These are phyloP conservation scores for Monarda citriodora DNA, from an alignment of 305 asterid genomes.

Conservation along the genomic window DNA sequence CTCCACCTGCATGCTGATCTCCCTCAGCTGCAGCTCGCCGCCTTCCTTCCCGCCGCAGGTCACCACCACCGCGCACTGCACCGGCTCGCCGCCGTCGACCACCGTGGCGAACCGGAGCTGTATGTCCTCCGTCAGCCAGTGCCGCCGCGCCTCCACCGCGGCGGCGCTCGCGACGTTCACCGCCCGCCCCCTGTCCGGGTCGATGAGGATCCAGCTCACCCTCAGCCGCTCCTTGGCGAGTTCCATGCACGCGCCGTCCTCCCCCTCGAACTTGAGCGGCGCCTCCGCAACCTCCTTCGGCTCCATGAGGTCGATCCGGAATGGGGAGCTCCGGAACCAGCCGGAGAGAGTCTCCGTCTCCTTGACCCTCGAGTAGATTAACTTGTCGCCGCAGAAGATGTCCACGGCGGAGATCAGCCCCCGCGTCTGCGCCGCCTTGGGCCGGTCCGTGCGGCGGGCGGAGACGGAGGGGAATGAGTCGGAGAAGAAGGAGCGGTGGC, in stretches of 20 bases:
- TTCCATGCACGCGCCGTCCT: slow-evolving; percentile 30
- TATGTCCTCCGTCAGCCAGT: slow-evolving; percentile 45
- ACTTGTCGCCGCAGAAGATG: slow-evolving; percentile 36
- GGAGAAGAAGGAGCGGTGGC: slow-evolving; percentile 72
- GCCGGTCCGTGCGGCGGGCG: not conserved
- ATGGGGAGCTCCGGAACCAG: slow-evolving; percentile 69
- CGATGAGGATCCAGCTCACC: slow-evolving; percentile 54
- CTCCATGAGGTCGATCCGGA: slow-evolving; percentile 57
- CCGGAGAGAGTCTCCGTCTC: slow-evolving; percentile 42
- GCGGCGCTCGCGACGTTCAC: slow-evolving; percentile 34
- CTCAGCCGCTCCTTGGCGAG: slow-evolving; percentile 37
- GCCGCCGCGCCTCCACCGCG: slow-evolving; percentile 39
- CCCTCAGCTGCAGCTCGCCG: slow-evolving; percentile 57
- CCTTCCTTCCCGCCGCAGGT: slow-evolving; percentile 63
- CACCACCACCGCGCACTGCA: slow-evolving; percentile 60
- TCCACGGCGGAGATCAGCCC: slow-evolving; percentile 81
- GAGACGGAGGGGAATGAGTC: slow-evolving; percentile 57
- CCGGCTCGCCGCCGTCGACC: slow-evolving; percentile 26
- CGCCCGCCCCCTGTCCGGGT: slow-evolving; percentile 35
- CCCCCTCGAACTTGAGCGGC: slow-evolving; percentile 44
- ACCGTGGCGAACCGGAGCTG: slow-evolving; percentile 42
- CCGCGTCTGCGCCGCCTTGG: not conserved
- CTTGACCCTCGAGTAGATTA: slow-evolving; percentile 50
- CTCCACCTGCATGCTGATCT: slow-evolving; percentile 74
- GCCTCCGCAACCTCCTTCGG: slow-evolving; percentile 43